phyloP scores from a whole-genome alignment of 805 yeast genomes.

The Blastobotrys attinorum region DNA sequence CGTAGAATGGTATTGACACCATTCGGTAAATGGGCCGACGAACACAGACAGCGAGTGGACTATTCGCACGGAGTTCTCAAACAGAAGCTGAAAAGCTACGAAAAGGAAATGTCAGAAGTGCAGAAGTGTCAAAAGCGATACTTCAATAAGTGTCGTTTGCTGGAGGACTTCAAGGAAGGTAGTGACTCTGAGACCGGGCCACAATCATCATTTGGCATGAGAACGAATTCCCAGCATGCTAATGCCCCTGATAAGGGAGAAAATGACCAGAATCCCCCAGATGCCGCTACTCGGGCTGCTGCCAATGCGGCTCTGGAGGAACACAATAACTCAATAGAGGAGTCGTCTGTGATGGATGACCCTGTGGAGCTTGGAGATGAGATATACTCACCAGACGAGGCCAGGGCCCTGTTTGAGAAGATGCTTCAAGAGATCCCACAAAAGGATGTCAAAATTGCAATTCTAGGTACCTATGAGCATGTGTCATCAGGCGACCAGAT shows the following conservation, averaged over 20 bases:
- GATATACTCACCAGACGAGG: slow-evolving; percentile 31
- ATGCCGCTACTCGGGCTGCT: slow-evolving; percentile 1
- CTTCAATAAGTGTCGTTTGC: slow-evolving; percentile 66
- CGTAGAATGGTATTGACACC: slow-evolving; percentile 57
- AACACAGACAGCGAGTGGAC: slow-evolving; percentile 59
- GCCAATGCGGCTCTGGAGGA: background rate
- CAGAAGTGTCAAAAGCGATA: slow-evolving; percentile 54
- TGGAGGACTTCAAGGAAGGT: slow-evolving; percentile 52
- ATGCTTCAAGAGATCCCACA: slow-evolving; percentile 46
- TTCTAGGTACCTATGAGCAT: slow-evolving; percentile 59
- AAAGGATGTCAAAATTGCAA: slow-evolving; percentile 50
- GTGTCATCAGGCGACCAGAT: slow-evolving; percentile 56
- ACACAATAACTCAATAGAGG: background rate
- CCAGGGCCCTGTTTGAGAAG: slow-evolving; percentile 35
- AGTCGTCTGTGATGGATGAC: no score
- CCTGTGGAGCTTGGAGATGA: slow-evolving; percentile 26
- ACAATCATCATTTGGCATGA: background rate
- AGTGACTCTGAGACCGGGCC: slow-evolving; percentile 26
- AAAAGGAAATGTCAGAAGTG: slow-evolving; percentile 42
- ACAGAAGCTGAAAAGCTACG: slow-evolving; percentile 45
- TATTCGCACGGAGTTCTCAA: slow-evolving; percentile 49
- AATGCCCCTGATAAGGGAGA: background rate
- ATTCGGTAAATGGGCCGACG: slow-evolving; percentile 65
- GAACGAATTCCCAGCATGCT: background rate
- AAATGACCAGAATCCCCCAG: background rate